Conservation (phyloP, 2,329 filamentous ascomycete species). For the Exophiala calicioides region DNA sequence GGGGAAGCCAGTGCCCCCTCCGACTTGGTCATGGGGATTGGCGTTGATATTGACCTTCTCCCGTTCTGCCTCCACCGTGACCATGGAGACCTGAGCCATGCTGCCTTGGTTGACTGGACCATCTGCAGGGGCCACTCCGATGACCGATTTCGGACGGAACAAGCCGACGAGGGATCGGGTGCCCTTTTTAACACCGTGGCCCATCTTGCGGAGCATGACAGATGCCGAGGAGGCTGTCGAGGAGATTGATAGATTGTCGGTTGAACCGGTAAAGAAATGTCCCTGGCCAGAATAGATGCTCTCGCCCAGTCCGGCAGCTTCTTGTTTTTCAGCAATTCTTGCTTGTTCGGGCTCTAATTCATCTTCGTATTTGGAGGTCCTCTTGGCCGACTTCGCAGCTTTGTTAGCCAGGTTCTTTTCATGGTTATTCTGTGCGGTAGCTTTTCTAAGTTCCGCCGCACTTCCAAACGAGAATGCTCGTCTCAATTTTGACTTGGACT, state of each 20-base stretch:
- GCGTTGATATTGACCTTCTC: conserved; percentile 76
- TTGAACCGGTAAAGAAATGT: conserved; percentile 83
- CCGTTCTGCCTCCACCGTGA: conserved; percentile 91
- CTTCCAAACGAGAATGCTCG: conserved; percentile 97
- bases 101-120: conserved; percentile 64
- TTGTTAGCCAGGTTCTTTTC: conserved; percentile 47
- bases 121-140: conserved; percentile 75
- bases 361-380: conserved; percentile 65
- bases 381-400: conserved; percentile 51
- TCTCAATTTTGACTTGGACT: conserved; percentile 82
- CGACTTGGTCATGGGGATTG: conserved; percentile 64
- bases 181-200: conserved; percentile 94
- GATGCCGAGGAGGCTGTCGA: conserved; percentile 52
- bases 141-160: conserved; percentile 89
- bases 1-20: conserved; percentile 77
- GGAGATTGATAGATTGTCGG: conserved; percentile 73
- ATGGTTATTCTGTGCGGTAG: conserved; percentile 63
- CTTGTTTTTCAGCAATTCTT: conserved; percentile 87
- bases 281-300: conserved; percentile 89
- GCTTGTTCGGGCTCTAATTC: conserved; percentile 84
- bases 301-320: conserved; percentile 85
- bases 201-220: conserved; percentile 84
- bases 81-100: conserved; percentile 86
- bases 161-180: conserved; percentile 87
- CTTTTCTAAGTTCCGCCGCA: conserved; percentile 82